Base-by-base conservation (phyloP, 257 asterid species). In the Capsicum chinense region DNA sequence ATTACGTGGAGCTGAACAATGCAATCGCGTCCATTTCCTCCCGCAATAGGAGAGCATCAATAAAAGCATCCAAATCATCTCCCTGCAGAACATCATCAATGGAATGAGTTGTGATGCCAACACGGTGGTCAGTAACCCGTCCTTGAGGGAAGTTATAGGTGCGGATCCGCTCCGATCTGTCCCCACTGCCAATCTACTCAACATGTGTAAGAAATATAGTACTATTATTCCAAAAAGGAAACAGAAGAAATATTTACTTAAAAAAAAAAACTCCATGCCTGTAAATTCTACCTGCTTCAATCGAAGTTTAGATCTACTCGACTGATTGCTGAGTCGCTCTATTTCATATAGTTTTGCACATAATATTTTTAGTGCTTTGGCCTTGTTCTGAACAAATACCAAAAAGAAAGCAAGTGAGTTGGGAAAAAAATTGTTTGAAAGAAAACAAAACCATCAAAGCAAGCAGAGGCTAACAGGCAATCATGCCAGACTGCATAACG, bases 101-200 rank as follows among this genome's bases (percentile, higher is more conserved):
- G 9, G 98, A 96, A 86, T 96, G 94, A 83, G 88, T 89, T 59
- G 98, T 96, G 82, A 96, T 93, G 83, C 97, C 94, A 83, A 94
- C 93, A 59, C 99, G 98, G 88, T 96, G 99, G 90, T 96, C 99
- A 50, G 97, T 93, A 47, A 94, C 98, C 57, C 98, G 98, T 64
- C 98, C 98, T 87, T 96, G 99, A 52, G 98, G 98, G 84, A 94
- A 96, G 88, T 96, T 96, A 85, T 96, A 96, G 1, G 99, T 96
- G 19, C 99, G 98, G 54, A 96, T 94, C 79, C 98, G 98, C 82
- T 94, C 99, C 47, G 99, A 96, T 88, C 99, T 93, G 91, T 96
- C 99, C 83, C 98, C 99, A 64, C 97, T 96, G 39, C 99, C 99
- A 13, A 96, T 92, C 99, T 96, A 92, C 85, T 86, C 88, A 78